phyloP scores from a whole-genome alignment of 768 basidiomycete genomes.

The Suillus sp. region DNA sequence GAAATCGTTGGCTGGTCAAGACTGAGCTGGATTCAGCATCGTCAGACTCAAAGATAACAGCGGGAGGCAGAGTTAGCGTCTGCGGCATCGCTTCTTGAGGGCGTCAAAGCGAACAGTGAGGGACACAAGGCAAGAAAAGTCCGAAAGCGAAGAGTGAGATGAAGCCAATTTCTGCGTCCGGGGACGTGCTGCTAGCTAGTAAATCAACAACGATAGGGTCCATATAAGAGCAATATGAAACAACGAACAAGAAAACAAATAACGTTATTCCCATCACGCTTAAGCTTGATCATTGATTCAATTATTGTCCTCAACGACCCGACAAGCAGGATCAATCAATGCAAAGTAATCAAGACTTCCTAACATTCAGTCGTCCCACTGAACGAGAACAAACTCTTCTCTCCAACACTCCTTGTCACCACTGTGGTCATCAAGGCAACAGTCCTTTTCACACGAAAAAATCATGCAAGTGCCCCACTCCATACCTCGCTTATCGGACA shows the following conservation, averaged over 20 bases:
- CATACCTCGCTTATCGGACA: slow-evolving; percentile 64
- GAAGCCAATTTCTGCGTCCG: slow-evolving; percentile 27
- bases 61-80: slow-evolving; percentile 25
- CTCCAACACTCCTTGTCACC: slow-evolving; percentile 54
- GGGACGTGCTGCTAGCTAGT: slow-evolving; percentile 22
- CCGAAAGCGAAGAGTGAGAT: slow-evolving; percentile 17
- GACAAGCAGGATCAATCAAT: not conserved
- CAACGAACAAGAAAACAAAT: slow-evolving; percentile 21
- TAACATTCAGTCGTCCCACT: slow-evolving; percentile 63
- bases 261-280: slow-evolving; percentile 25
- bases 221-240: slow-evolving; percentile 16
- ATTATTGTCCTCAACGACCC: slow-evolving; percentile 4
- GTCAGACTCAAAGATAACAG: slow-evolving; percentile 22
- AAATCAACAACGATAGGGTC: slow-evolving; percentile 22
- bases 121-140: slow-evolving; percentile 6
- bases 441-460: slow-evolving; percentile 85
- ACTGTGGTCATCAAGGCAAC: slow-evolving; percentile 51
- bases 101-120: slow-evolving; percentile 13
- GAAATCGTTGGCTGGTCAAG: slow-evolving; percentile 49
- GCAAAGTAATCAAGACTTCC: not conserved
- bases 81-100: slow-evolving; percentile 25
- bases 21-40: slow-evolving; percentile 21
- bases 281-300: slow-evolving; percentile 1
- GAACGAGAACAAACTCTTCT: slow-evolving; percentile 75
- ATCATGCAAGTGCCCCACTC: slow-evolving; percentile 94